Evolutionary conservation across 179 eudicot genomes (phyloP), one percentile per base, ranked within the genome.

Genomic region (Amaranthus tricolor): DNA sequence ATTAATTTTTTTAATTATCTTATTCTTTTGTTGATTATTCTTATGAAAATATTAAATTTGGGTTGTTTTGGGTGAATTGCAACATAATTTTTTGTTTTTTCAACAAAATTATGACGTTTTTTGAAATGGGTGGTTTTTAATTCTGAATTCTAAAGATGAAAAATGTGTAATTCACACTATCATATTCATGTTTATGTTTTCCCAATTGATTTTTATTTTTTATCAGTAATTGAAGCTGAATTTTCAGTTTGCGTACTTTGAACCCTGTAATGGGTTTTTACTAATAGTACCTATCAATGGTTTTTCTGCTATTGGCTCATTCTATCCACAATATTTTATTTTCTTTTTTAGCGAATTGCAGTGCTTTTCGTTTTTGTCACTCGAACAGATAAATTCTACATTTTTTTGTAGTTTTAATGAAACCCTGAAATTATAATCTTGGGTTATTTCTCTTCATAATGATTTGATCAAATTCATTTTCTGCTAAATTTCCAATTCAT

Each of bases 61-160:
- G 2, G 40, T 20, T 66, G 3, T 9, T 62, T 56, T 13, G 31
- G n/a, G 53, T 66, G 9, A 66, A 56, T 66, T 62, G 21, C 16
- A 7, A 31, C 40, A 4, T 31, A 31, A 31, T 31, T 31, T 2
- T 31, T 31, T 1, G 0, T 24, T 24, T 24, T 24, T 24, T 1
- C 1, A 24, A 24, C 31, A 24, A 24, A 0, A 24, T 24, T 24
- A 24, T 24, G 31, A 24, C 1, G 2, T 31, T 19, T 24, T 45
- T 50, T 72, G 58, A 77, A 55, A 45, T 68, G 72, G 77, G 74
- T 68, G 76, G 31, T 5, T 77, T 43, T 53, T 67, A 47, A 60
- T 45, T 71, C 56, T 9, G 9, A 5, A 13, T 6, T 58, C 10
- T 61, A 0, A n/a, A n/a, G n/a, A 31, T 31, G 40, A 31, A 31